Evolutionary conservation across 1,284 basidiomycete species (phyloP).

Genomic region (Trichosporon coremiiforme): DNA sequence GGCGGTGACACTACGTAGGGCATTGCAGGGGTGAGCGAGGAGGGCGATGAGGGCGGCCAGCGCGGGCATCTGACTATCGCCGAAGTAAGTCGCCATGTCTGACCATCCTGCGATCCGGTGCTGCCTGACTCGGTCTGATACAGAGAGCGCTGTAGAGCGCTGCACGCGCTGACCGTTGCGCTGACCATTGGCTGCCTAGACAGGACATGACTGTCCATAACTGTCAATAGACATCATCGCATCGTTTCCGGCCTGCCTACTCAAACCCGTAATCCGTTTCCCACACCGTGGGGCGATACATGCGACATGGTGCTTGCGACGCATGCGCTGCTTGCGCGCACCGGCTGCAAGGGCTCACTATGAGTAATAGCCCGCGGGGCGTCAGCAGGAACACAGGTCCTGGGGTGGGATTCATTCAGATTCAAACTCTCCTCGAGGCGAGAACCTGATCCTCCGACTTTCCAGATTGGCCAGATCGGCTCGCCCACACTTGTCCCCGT

Average conservation of each 20-base stretch:
- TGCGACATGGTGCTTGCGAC: too few species aligned
- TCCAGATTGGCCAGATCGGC: conserved; percentile 9
- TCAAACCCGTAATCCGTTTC: background rate
- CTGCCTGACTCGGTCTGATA: background rate
- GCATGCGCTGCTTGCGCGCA: background rate
- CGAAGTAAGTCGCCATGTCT: background rate
- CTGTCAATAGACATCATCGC: background rate
- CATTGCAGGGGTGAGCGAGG: background rate
- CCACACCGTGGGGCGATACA: background rate
- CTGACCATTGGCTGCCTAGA: background rate
- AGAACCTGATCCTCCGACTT: background rate
- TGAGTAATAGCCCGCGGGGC: background rate
- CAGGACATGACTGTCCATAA: too few species aligned
- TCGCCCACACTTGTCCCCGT: background rate
- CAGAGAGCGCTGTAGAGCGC: background rate
- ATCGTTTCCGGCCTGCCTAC: background rate
- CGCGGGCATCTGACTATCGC: background rate
- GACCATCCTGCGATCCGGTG: background rate
- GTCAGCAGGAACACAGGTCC: conserved; percentile 1
- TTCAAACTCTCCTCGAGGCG: background rate
- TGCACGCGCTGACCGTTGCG: background rate
- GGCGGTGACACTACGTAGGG: background rate
- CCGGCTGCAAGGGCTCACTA: background rate
- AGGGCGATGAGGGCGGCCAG: background rate
- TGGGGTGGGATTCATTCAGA: background rate